Base-by-base conservation (phyloP, 2,329 filamentous ascomycete species). In the Hypoxylon sp. region DNA sequence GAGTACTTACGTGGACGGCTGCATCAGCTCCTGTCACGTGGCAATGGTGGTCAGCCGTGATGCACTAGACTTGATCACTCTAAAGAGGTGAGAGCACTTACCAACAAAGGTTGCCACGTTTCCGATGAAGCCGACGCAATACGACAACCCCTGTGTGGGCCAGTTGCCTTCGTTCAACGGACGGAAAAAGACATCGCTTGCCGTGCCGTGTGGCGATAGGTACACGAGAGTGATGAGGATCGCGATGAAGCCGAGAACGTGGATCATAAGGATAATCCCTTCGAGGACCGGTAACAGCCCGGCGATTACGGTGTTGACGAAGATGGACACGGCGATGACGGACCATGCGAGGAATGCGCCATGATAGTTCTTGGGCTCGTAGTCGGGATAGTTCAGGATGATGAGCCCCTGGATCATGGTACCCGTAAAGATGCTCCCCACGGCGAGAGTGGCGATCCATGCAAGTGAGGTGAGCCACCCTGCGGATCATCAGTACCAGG, bases 321-420 rank as follows among this genome's bases (percentile, higher is more conserved):
- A 56, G 11, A 63, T 41, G 33, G 38, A 45, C 33, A 64, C 42
- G 10, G 50, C 52, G 52, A 62, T 62, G 4, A 58, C 53, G 20
- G 58, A 52, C 60, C 60, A 66, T 29, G 45, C 46, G 10, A 66
- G 58, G 7, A 65, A 48, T 15, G 52, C 26, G 3, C 51, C 57
- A 21, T 65, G 62, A 26, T 35, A 61, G 8, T 49, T 50, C 24
- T 55, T 31, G 7, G 57, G 53, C 31, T 40, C 41, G 48, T 65
- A 63, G 35, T 59, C 46, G 26, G 60, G 51, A 15, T 59, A 53
- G 29, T 57, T 59, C 43, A 65, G 35, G 26, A 65, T 57, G 46
- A 65, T 61, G 37, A 65, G 51, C 17, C 62, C 60, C 38, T 65
- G 62, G 8, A 65, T 58, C 2, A 65, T 59, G 3, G 62, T 62